Percentiles rank a stretch among this genome's conserved stretches.
phyloP scores from a whole-genome alignment of 2,329 filamentous ascomycete species.

The Penicillium paneum region DNA sequence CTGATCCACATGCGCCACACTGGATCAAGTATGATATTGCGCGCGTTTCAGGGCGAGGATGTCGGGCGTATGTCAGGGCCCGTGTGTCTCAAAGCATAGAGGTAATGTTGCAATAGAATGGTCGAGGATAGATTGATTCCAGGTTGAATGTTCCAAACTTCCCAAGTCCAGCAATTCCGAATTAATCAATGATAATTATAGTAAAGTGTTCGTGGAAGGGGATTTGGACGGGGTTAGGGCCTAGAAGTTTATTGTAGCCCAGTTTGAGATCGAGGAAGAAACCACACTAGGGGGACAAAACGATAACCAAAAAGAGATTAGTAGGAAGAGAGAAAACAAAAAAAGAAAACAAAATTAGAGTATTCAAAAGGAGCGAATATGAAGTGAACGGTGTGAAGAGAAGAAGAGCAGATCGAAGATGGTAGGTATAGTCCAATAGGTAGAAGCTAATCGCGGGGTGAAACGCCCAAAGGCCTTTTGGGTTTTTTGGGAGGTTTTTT shows the following conservation, averaged over 20 bases:
- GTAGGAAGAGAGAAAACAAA: constrained; percentile 9
- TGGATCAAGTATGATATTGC: constrained; percentile 16
- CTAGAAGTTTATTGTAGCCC: constrained; percentile 16
- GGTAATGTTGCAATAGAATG: constrained; percentile 4
- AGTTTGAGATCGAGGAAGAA: constrained; percentile 16
- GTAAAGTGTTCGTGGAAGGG: constrained; percentile 17
- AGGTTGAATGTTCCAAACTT: constrained; percentile 3
- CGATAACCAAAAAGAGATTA: constrained; percentile 15
- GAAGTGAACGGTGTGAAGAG: constrained; percentile 19
- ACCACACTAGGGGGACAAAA: constrained; percentile 8
- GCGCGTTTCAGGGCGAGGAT: constrained; percentile 16
- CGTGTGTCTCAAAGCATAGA: constrained; percentile 4
- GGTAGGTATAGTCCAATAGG: constrained; percentile 25
- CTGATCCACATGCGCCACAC: constrained; percentile 18
- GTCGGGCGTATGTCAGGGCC: constrained; percentile 4
- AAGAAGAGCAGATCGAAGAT: constrained; percentile 22
- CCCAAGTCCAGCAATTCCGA: constrained; percentile 7
- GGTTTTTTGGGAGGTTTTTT: constrained; percentile 9
- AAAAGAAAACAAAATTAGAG: constrained; percentile 13
- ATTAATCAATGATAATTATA: constrained; percentile 27
- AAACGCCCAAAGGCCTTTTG: constrained; percentile 29
- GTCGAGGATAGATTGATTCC: constrained; percentile 21
- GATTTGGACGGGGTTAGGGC: constrained; percentile 7
- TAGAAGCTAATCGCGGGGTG: constrained; percentile 38
- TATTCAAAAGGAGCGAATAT: constrained; percentile 27